Base-by-base conservation (phyloP, 2,329 filamentous ascomycete genomes). In the Huntiella bhutanensis region DNA sequence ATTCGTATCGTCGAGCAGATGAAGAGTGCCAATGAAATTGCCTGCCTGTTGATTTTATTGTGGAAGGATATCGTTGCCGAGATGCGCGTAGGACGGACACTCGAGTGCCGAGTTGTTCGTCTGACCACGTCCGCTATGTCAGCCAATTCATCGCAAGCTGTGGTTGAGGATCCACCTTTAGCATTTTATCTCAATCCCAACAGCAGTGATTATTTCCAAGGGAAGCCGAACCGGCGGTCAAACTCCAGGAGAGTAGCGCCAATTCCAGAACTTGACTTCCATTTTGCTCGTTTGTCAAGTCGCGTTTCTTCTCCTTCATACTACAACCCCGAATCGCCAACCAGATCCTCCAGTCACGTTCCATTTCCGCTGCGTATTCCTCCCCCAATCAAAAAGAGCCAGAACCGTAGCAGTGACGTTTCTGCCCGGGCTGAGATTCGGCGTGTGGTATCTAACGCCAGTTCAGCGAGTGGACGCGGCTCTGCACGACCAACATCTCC, bases 21-120 rank as follows among this genome's bases (percentile, higher is more conserved):
- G 16, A 63, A 67, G 39, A 59, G 76, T 46, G 74, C 73, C 8
- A 77, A 75, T 49, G 60, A 61, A 32, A 69, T 81, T 28, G 63
- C 73, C 0, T 73, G 79, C 56, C 80, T 81, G 75, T 60, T 82
- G 4, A 73, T 81, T 42, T 62, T 68, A 1, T 68, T 79, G 51
- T 82, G 77, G 78, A 64, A 71, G 49, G 74, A 78, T n/a, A 46
- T 49, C 22, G 44, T 41, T 2, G 39, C 48, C 5, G 48, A 49
- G 41, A 36, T 49, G 35, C 42, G 47, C 13, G 43, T 16, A 10
- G 45, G 42, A 12, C 46, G 40, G 17, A 41, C 41, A 28, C 34
- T 49, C 13, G 43, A 49, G 8, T 45, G 42, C 13, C 48, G 44
- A 13, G 38, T 46, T 3, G 39, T 46, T 12, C 44, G 48, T 41